Percentiles rank a stretch among this genome's conserved stretches.
These are phyloP conservation scores for Entomortierella beljakovae DNA, from an alignment of 192 early-diverging fungal genomes.

Conservation along the genomic window DNA sequence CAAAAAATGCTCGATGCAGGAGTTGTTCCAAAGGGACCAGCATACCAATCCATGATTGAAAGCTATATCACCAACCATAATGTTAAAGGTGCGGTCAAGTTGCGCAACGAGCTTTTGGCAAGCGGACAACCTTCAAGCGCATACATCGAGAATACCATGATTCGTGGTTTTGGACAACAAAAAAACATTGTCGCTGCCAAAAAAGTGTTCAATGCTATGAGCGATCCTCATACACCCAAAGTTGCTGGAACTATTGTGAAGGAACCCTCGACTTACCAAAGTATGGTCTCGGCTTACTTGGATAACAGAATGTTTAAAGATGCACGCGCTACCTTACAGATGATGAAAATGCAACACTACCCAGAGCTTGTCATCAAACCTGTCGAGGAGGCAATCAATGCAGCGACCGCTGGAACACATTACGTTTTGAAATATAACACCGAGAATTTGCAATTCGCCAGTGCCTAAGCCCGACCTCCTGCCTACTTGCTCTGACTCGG, in stretches of 20 bases:
- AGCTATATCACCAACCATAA: conserved; percentile 58
- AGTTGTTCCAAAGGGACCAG: conserved; percentile 58
- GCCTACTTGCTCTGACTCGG: too few relatives aligned
- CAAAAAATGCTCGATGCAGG: conserved; percentile 48
- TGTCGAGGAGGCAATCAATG: conserved; percentile 43
- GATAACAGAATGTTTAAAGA: conserved; percentile 54
- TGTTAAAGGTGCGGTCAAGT: conserved; percentile 53
- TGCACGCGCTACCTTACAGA: conserved; percentile 38
- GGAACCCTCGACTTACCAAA: conserved; percentile 70
- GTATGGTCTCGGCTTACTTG: conserved; percentile 66
- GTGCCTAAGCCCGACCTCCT: too few relatives aligned
- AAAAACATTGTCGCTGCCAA: conserved; percentile 55
- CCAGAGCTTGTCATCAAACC: conserved; percentile 49
- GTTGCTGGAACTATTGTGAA: conserved; percentile 47
- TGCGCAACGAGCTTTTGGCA: conserved; percentile 57
- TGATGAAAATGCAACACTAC: conserved; percentile 43
- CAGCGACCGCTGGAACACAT: neutral
- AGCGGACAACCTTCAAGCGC: conserved; percentile 56
- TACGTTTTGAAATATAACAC: neutral
- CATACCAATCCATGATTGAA: conserved; percentile 69
- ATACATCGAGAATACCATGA: conserved; percentile 70
- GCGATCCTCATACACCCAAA: conserved; percentile 48
- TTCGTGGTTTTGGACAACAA: conserved; percentile 64
- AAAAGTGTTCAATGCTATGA: conserved; percentile 61
- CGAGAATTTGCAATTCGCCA: neutral